A percentile compares a stretch with the other conserved stretches of the same genome.
phyloP scores from a whole-genome alignment of 2,329 filamentous ascomycete species.

The Trichoderma semiorbis region DNA sequence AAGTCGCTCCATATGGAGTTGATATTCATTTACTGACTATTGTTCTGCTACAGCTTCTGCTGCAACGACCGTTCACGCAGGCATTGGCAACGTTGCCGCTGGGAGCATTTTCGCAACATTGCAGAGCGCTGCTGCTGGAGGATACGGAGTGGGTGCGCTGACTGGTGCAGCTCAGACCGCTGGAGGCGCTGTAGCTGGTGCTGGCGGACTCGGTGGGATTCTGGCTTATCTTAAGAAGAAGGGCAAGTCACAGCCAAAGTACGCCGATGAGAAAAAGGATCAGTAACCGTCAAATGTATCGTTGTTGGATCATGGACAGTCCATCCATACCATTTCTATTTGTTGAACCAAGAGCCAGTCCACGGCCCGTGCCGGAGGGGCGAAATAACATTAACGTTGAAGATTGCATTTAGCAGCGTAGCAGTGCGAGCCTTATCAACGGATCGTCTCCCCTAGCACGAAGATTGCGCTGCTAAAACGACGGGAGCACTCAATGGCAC shows the following conservation, averaged over 20 bases:
- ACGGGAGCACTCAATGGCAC: background rate
- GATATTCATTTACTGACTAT: background rate
- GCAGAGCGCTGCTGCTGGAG: constrained; percentile 32
- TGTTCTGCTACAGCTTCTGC: constrained; percentile 21
- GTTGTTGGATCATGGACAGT: background rate
- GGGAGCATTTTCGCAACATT: constrained; percentile 29
- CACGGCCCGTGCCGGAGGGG: background rate
- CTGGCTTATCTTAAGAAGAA: background rate
- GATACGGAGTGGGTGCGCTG: constrained; percentile 26
- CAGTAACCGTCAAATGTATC: background rate
- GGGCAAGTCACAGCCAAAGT: background rate
- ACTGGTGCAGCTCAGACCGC: constrained; percentile 21
- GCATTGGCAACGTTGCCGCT: constrained; percentile 29
- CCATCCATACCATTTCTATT: background rate
- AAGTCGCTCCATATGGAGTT: background rate
- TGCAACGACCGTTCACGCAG: constrained; percentile 27
- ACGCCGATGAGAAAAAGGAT: background rate
- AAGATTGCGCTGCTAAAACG: background rate
- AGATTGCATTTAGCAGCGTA: background rate
- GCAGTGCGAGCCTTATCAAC: background rate
- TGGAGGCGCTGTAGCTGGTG: constrained; percentile 11
- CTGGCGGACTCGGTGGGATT: background rate
- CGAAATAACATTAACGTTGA: background rate
- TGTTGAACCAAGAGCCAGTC: background rate
- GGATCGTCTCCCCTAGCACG: background rate